phyloP scores from a whole-genome alignment of 2,329 filamentous ascomycete species.

The Neophaeococcomyces aloes region DNA sequence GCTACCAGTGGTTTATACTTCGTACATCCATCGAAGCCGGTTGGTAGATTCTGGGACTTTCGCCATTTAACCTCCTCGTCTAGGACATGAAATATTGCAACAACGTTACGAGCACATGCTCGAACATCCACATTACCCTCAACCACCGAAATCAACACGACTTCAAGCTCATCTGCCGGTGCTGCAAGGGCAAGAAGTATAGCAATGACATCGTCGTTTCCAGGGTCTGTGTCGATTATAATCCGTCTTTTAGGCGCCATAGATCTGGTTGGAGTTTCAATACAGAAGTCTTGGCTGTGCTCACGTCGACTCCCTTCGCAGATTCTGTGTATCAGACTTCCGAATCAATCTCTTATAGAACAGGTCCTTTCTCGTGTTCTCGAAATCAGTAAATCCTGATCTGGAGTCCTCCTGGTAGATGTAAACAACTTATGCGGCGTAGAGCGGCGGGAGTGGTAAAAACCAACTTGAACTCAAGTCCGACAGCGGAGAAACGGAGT shows the following conservation, averaged over 20 bases:
- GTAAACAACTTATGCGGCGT: too few relatives aligned
- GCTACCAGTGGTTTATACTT: conserved; percentile 72
- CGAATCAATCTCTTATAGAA: background rate
- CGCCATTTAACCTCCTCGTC: conserved; percentile 85
- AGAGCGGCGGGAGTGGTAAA: conserved; percentile 1
- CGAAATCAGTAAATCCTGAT: too few relatives aligned
- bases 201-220: conserved; percentile 84
- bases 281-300: background rate
- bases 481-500: background rate
- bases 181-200: conserved; percentile 78
- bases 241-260: conserved; percentile 65
- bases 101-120: conserved; percentile 79
- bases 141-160: conserved; percentile 76
- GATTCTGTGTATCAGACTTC: background rate
- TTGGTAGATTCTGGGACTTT: conserved; percentile 51
- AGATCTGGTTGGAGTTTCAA: background rate
- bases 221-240: conserved; percentile 95
- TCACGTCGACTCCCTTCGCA: background rate
- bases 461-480: background rate
- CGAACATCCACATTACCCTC: conserved; percentile 88
- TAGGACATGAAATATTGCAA: conserved; percentile 83
- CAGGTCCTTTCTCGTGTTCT: too few relatives aligned
- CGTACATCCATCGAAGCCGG: conserved; percentile 64
- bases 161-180: conserved; percentile 70
- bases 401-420: too few relatives aligned